Percentiles rank a stretch among this genome's conserved stretches.
Evolutionary conservation across 75 land plant genomes (phyloP).

Genomic region (Picea glauca): DNA sequence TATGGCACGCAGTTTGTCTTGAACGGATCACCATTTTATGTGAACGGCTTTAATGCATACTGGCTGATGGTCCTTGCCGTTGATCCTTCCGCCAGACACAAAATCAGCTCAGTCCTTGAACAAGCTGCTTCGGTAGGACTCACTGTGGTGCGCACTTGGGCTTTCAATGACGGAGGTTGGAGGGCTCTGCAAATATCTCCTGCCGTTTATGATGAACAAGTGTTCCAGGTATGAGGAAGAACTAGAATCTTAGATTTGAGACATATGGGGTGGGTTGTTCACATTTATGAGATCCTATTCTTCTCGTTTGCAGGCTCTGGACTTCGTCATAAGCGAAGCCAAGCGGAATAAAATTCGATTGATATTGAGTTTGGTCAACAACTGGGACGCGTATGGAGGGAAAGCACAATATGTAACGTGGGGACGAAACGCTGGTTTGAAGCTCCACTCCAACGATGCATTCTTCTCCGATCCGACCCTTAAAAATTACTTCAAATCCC

Average conservation of each 20-base stretch:
- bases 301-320: conserved; percentile 58
- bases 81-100: conserved; percentile 57
- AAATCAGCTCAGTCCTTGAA: conserved; percentile 57
- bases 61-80: conserved; percentile 19
- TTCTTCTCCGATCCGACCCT: conserved; percentile 77
- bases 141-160: conserved; percentile 92
- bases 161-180: conserved; percentile 56
- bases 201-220: conserved; percentile 4
- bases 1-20: conserved; percentile 37
- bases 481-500: conserved; percentile 29
- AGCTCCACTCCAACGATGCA: conserved; percentile 44
- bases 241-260: neutral
- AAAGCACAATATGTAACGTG: conserved; percentile 39
- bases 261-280: neutral
- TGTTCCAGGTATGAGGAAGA: conserved; percentile 55
- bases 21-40: no score
- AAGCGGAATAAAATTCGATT: conserved; percentile 61
- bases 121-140: conserved; percentile 72
- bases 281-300: neutral
- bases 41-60: no score
- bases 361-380: conserved; percentile 68
- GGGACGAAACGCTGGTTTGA: conserved; percentile 66
- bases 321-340: conserved; percentile 84
- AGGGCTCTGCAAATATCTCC: no score
- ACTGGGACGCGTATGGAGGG: conserved; percentile 72